These are phyloP conservation scores for Cyberlindnera subsufficiens DNA, from an alignment of 805 yeast species.

Conservation along the genomic window DNA sequence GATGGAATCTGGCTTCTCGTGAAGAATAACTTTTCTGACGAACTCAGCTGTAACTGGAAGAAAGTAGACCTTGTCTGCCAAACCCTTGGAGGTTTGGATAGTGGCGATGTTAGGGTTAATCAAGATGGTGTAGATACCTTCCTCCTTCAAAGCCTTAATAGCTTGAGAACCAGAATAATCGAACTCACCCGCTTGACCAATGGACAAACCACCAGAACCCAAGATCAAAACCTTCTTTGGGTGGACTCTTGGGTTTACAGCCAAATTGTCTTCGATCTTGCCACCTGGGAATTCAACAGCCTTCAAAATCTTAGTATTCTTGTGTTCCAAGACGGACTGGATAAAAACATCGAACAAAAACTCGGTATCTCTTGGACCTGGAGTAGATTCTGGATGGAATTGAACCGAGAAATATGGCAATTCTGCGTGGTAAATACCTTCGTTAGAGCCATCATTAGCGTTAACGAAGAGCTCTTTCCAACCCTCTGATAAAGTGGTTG, in stretches of 20 bases:
- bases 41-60: conserved; percentile 97
- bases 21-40: conserved; percentile 89
- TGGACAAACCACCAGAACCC: conserved; percentile 97
- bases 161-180: conserved; percentile 99
- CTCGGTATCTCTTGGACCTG: conserved; percentile 99
- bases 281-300: conserved; percentile 94
- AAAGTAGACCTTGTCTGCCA: conserved; percentile 97
- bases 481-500: conserved; percentile 60
- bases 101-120: conserved; percentile 98
- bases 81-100: conserved; percentile 94
- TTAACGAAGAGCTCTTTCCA: conserved; percentile 96
- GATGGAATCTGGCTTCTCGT: conserved; percentile 96
- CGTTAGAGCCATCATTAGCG: conserved; percentile 96
- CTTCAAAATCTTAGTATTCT: conserved; percentile 49
- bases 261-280: conserved; percentile 59
- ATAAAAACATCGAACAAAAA: conserved; percentile 93
- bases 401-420: conserved; percentile 95
- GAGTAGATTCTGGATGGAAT: conserved; percentile 98
- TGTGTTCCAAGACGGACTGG: conserved; percentile 62
- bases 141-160: conserved; percentile 96
- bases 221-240: conserved; percentile 90
- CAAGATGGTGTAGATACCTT: conserved; percentile 91
- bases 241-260: conserved; percentile 69
- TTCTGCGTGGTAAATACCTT: conserved; percentile 89
- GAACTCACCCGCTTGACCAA: conserved; percentile 99